A percentile compares a stretch with the other conserved stretches of the same genome.
Conservation (phyloP, 129 eudicot genomes). For the Tagetes erecta region DNA sequence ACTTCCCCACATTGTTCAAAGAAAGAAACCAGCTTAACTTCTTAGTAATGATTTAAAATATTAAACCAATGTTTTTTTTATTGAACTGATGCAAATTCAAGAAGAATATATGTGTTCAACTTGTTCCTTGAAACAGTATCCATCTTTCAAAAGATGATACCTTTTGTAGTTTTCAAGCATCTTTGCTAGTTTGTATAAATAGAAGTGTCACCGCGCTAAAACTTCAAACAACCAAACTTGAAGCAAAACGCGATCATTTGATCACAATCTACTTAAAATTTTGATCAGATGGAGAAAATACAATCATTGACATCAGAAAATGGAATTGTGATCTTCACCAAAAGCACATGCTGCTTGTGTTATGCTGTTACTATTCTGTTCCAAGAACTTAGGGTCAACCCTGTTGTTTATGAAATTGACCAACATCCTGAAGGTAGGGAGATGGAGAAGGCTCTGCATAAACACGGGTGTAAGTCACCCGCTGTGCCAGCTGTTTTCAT, state of each 20-base stretch:
- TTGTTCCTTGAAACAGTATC: constrained; percentile 44
- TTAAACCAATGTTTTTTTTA: not conserved
- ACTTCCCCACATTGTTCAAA: constrained; percentile 37
- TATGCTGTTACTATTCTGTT: constrained; percentile 70
- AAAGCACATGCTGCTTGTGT: constrained; percentile 80
- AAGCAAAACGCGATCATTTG: too few relatives aligned
- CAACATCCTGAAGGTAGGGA: constrained; percentile 70
- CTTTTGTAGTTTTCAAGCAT: constrained; percentile 52
- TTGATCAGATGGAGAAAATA: constrained; percentile 59
- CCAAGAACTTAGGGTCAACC: constrained; percentile 53
- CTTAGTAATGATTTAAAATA: constrained; percentile 18
- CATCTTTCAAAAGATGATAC: constrained; percentile 45
- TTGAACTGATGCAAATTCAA: constrained; percentile 29
- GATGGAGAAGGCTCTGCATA: constrained; percentile 66
- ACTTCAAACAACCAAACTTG: constrained; percentile 42
- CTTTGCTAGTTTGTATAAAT: constrained; percentile 48
- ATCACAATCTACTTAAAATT: constrained; percentile 16
- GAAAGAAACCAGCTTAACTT: constrained; percentile 13
- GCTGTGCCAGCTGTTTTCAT: constrained; percentile 77
- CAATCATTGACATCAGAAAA: constrained; percentile 50
- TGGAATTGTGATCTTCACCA: constrained; percentile 69
- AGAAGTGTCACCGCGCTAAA: constrained; percentile 34
- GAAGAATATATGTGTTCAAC: constrained; percentile 43
- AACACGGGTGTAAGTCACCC: constrained; percentile 55
- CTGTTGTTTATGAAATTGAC: constrained; percentile 55